Percentiles rank a stretch among this genome's conserved stretches.
Conservation (phyloP, 1,284 basidiomycete genomes). For the Fomitiporia mediterranea region DNA sequence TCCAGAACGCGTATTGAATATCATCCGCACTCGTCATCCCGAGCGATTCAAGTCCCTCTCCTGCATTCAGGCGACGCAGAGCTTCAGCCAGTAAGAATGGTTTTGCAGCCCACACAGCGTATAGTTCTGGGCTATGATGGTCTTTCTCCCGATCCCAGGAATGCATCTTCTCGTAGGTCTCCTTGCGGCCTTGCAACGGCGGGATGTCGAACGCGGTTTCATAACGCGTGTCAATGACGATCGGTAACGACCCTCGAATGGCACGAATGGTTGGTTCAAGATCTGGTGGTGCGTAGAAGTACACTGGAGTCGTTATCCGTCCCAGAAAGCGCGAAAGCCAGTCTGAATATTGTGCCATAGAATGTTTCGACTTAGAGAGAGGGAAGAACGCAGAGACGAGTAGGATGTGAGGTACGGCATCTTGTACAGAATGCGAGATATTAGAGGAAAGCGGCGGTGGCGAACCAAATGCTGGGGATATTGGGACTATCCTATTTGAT, state of each 20-base stretch:
- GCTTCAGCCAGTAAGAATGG: constrained; percentile 44
- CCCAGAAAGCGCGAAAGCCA: constrained; percentile 42
- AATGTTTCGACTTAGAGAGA: constrained; percentile 44
- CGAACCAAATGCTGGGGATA: neutral
- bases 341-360: constrained; percentile 37
- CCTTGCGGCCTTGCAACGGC: constrained; percentile 33
- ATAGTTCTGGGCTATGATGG: constrained; percentile 42
- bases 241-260: constrained; percentile 31
- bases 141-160: constrained; percentile 38
- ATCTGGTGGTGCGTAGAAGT: constrained; percentile 45
- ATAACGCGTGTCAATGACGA: constrained; percentile 44
- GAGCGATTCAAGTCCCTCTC: constrained; percentile 2
- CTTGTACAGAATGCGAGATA: neutral
- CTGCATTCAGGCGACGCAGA: constrained; percentile 22
- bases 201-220: constrained; percentile 43
- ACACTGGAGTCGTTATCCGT: constrained; percentile 42
- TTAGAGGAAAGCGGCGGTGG: neutral
- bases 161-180: constrained; percentile 39
- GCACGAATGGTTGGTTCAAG: constrained; percentile 33
- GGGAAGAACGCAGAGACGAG: constrained; percentile 52
- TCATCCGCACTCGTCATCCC: constrained; percentile 24
- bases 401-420: constrained; percentile 30
- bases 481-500: constrained; percentile 5
- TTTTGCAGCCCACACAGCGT: constrained; percentile 51
- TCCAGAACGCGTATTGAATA: constrained; percentile 48